Base-by-base conservation (phyloP, 176 grass and related monocot genomes). In the Oryza meyeriana region DNA sequence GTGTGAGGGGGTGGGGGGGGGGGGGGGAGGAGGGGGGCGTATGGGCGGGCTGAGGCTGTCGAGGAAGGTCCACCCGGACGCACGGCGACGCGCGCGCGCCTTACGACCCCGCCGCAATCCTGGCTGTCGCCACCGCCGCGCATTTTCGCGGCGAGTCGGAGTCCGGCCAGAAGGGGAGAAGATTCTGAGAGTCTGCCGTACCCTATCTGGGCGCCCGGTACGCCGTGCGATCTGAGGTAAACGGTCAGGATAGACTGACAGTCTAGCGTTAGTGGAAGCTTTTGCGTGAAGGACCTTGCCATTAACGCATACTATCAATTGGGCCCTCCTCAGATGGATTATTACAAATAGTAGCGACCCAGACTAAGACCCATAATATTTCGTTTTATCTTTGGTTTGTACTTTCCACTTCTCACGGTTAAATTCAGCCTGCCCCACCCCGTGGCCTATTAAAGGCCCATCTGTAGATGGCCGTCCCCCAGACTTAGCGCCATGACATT, bases 1-100 rank as follows among this genome's bases (percentile, higher is more conserved):
- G 2, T 22, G n/a, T 0, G 70, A 76, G 6, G 75, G 24, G 6
- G 12, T 20, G 24, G 68, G 36, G 18, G 11, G 44, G 12, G 85
- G 84, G 27, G 47, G 70, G 14, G 79, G n/a, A 59, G 70, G 11
- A 76, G 77, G 74, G 45, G 75, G 4, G 36, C 44, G 6, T 89
- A 89, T 77, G 57, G 74, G 33, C 74, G 64, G 27, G 44, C 58
- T 70, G 50, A 74, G 69, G 27, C 36, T 93, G 36, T 44, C 28
- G 16, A 80, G 52, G 26, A 70, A 72, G 73, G 72, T 66, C 74
- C 73, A 74, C 31, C 83, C 67, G 2, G 80, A 76, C 72, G 59
- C 44, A n/a, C 47, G 57, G 22, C 20, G 20, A 22, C 20, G 22
- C 18, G 50, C 50, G 41, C 12, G 14, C 44, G n/a, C n/a, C n/a